phyloP scores from a whole-genome alignment of 2,329 filamentous ascomycete genomes.

The Aspergillaceae sp. region DNA sequence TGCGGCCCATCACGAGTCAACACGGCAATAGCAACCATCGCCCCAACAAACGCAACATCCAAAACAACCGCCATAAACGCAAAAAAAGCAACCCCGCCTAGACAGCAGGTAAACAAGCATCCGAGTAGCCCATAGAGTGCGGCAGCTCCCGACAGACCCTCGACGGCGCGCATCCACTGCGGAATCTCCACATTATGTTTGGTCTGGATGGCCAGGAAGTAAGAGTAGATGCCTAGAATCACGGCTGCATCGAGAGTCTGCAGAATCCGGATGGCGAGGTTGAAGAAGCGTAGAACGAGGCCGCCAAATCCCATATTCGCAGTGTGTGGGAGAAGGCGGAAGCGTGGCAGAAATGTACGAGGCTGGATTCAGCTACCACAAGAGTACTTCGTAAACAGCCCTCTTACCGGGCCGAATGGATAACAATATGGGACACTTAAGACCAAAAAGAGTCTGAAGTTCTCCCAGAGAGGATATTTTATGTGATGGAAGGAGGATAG shows the following conservation, averaged over 20 bases:
- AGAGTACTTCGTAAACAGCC: too few species aligned
- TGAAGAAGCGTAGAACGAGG: constrained; percentile 57
- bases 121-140: constrained; percentile 66
- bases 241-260: constrained; percentile 65
- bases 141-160: constrained; percentile 66
- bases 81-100: constrained; percentile 66
- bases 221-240: constrained; percentile 70
- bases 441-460: too few species aligned
- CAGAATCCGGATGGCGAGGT: constrained; percentile 64
- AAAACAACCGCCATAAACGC: constrained; percentile 65
- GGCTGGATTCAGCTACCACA: too few species aligned
- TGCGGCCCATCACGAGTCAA: constrained; percentile 61
- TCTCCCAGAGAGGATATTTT: too few species aligned
- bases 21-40: constrained; percentile 73
- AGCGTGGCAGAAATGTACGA: too few species aligned
- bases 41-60: constrained; percentile 66
- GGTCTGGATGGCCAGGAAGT: constrained; percentile 68
- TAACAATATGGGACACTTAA: too few species aligned
- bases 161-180: constrained; percentile 61
- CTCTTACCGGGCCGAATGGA: too few species aligned
- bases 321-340: neutral
- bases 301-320: constrained; percentile 51
- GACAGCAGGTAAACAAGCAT: constrained; percentile 66
- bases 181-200: constrained; percentile 57
- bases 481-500: too few species aligned